Evolutionary conservation across 2,329 filamentous ascomycete species (phyloP).

Genomic region (Lojkania enalia): DNA sequence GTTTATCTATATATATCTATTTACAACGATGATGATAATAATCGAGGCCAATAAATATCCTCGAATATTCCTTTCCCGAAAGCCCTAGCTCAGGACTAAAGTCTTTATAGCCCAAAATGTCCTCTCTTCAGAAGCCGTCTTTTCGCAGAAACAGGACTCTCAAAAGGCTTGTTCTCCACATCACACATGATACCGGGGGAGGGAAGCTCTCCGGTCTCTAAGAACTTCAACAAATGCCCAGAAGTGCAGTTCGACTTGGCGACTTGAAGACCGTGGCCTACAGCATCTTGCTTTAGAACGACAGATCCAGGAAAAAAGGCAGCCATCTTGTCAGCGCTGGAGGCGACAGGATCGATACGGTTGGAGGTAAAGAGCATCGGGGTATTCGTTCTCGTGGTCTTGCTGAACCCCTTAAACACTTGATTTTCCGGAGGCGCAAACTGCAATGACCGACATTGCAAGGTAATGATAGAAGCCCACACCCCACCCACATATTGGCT

Average conservation of each 20-base stretch:
- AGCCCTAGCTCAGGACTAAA: too few relatives aligned
- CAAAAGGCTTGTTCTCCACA: background rate
- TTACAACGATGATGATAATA: too few relatives aligned
- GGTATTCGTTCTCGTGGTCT: slow-evolving; percentile 46
- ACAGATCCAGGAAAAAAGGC: slow-evolving; percentile 6
- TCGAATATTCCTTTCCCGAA: too few relatives aligned
- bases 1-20: too few relatives aligned
- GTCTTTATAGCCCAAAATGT: too few relatives aligned
- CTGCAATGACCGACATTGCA: slow-evolving; percentile 18
- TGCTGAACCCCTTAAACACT: slow-evolving; percentile 17
- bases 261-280: slow-evolving; percentile 3
- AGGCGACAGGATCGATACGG: slow-evolving; percentile 58
- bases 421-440: slow-evolving; percentile 23
- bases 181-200: slow-evolving; percentile 1
- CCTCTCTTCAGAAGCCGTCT: too few relatives aligned
- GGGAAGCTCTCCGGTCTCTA: slow-evolving; percentile 4
- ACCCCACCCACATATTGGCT: slow-evolving; percentile 16
- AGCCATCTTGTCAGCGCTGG: slow-evolving; percentile 42
- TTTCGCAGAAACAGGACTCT: too few relatives aligned
- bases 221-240: slow-evolving; percentile 1
- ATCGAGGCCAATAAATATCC: too few relatives aligned
- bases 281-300: slow-evolving; percentile 4
- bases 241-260: slow-evolving; percentile 3
- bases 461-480: slow-evolving; percentile 9
- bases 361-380: slow-evolving; percentile 60